Base-by-base conservation (phyloP, 2,329 filamentous ascomycete genomes). In the Aureobasidium sp. region DNA sequence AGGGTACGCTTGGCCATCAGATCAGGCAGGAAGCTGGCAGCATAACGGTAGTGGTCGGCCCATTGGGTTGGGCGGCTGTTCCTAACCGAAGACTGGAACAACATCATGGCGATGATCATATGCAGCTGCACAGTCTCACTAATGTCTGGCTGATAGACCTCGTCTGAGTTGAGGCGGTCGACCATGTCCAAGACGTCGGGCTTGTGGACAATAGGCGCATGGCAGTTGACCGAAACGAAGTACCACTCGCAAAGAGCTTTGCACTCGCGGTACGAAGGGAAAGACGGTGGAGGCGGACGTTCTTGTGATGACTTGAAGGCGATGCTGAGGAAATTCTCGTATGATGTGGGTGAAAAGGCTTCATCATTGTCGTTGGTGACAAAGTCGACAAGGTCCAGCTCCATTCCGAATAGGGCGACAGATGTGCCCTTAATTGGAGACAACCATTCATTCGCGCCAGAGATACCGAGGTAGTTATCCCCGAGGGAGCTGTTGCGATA, bases 21-120 rank as follows among this genome's bases (percentile, higher is more conserved):
- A 52, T 89, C 78, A 65, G 84, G 87, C 66, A 88, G 85, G 72
- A 87, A 85, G 70, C 83, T 84, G 48, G 92, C 75, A 1, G 87
- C 82, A 70, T 87, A 93, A 69, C 92, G 87, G 67, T 92, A 93
- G 71, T 94, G 90, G 60, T 83, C 83, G 73, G 92, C 89, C 3
- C 88, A 89, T 56, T 87, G 76, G 1, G 84, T 79, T 66, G 87
- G 84, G 59, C 87, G 79, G 64, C 79, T 78, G 67, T 91, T 92
- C 24, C 89, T 82, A 5, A 85, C 79, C n/a, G 87, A 87, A 64
- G 86, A 89, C 68, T 95, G 89, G 67, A 88, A 90, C 70, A 87
- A 86, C 67, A 93, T 88, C 55, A 86, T 86, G 12, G 89, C 87
- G 63, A 94, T 86, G 46, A 94, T 82, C 84, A 92, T 90, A 72